A percentile compares a stretch with the other conserved stretches of the same genome.
Conservation (phyloP, 177 flowering plant genomes). For the Vitis hybrid region DNA sequence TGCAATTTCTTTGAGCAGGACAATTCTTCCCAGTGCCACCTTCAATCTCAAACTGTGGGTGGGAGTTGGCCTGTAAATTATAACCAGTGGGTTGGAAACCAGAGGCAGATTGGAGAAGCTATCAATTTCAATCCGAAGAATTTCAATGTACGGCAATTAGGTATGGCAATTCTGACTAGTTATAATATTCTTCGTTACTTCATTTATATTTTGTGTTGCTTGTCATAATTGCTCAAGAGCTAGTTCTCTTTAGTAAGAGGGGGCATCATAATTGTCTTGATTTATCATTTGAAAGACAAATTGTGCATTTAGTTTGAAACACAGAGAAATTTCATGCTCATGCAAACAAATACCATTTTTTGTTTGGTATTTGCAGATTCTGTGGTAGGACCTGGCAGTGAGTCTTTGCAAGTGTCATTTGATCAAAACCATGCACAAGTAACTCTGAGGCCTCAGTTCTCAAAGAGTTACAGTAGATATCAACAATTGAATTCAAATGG, state of each 20-base stretch:
- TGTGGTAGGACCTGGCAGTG: slow-evolving; percentile 6
- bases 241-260: neutral
- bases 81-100: slow-evolving; percentile 11
- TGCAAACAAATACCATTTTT: neutral
- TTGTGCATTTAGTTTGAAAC: neutral
- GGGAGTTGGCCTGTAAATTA: slow-evolving; percentile 15
- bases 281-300: neutral
- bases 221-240: neutral
- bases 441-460: slow-evolving; percentile 3
- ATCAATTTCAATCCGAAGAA: slow-evolving; percentile 3
- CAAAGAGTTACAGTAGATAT: neutral
- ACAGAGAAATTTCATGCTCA: neutral
- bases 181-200: neutral
- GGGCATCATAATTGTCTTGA: no score
- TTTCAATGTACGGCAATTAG: slow-evolving; percentile 4
- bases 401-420: neutral
- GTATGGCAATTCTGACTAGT: slow-evolving; percentile 6
- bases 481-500: slow-evolving; percentile 7
- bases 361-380: slow-evolving; percentile 11
- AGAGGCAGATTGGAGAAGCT: slow-evolving; percentile 6
- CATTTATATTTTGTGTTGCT: neutral
- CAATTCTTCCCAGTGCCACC: slow-evolving; percentile 39
- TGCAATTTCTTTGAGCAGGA: slow-evolving; percentile 66
- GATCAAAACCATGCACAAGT: slow-evolving; percentile 1
- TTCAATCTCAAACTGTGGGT: slow-evolving; percentile 19